Evolutionary conservation across 257 asterid genomes (phyloP), one percentile per base, ranked within the genome.

Genomic region (Ehretia macrophylla): DNA sequence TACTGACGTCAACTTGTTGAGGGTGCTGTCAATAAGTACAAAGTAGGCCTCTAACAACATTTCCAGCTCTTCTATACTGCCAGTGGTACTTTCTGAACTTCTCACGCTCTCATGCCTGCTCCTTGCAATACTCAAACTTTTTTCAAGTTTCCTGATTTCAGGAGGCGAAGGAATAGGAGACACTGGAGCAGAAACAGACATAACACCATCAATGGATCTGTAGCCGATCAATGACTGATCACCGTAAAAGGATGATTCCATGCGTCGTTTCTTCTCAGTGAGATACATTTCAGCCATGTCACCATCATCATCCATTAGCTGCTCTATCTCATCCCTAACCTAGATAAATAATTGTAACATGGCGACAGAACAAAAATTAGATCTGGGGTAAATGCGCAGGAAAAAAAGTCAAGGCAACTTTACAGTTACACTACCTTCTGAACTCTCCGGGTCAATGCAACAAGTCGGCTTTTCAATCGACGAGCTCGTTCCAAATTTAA

Each of bases 241-340:
- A 13, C 95, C 95, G 39, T 78, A 89, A 66, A 79, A 71, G 3
- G 94, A 81, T 71, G 90, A 74, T 70, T 93, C 99, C 87, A 80
- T 77, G 51, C 77, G 84, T 0, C 80, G 75, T 77, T 93, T 93
- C 83, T 93, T 93, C 78, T 93, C 97, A 1, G 97, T 86, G 5
- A 93, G 96, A 78, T 87, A 93, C 99, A 93, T 85, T 77, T 93
- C 99, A 72, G 99, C 99, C 99, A 93, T 93, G 78, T 93, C 99
- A 20, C 99, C 99, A 57, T 93, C 99, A 58, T 93, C 99, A 61
- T 93, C 97, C 99, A 93, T 89, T 59, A 93, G 83, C 71, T 93
- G 97, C 69, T 93, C 99, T 74, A 93, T 90, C 85, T 93, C 99
- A 72, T 93, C 99, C 77, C 97, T 86, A 67, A 89, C 99, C 99